phyloP scores from a whole-genome alignment of 768 basidiomycete species.

The Lactarius sp. region DNA sequence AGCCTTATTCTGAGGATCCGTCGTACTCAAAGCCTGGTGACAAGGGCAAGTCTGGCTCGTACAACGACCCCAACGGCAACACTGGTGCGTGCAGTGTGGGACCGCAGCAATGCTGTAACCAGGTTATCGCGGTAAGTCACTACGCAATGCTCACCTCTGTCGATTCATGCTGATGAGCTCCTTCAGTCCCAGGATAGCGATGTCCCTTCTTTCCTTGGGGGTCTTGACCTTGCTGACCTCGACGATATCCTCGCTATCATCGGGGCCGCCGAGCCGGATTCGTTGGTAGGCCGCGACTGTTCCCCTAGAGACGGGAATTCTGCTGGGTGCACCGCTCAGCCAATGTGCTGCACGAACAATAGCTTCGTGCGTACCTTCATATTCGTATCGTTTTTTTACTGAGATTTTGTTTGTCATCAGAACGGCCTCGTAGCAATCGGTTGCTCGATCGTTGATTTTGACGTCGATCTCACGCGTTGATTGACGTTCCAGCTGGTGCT shows the following conservation, averaged over 20 bases:
- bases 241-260: too few relatives aligned
- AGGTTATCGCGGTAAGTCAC: background rate
- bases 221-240: too few relatives aligned
- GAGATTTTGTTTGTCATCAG: background rate
- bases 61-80: too few relatives aligned
- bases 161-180: background rate
- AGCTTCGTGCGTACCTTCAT: background rate
- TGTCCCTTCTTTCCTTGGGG: background rate
- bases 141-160: background rate
- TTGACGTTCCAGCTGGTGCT: background rate
- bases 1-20: background rate
- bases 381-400: background rate
- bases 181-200: background rate
- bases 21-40: background rate
- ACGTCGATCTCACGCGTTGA: background rate
- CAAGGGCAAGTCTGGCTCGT: background rate
- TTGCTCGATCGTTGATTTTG: background rate
- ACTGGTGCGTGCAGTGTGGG: background rate
- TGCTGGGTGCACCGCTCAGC: background rate
- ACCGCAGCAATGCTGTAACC: constrained; percentile 5
- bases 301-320: background rate
- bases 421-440: background rate
- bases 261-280: too few relatives aligned
- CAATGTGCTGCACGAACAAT: constrained; percentile 3
- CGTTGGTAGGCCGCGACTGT: background rate